Base-by-base conservation (phyloP, 2,329 filamentous ascomycete genomes). In the Penicillium sp. region DNA sequence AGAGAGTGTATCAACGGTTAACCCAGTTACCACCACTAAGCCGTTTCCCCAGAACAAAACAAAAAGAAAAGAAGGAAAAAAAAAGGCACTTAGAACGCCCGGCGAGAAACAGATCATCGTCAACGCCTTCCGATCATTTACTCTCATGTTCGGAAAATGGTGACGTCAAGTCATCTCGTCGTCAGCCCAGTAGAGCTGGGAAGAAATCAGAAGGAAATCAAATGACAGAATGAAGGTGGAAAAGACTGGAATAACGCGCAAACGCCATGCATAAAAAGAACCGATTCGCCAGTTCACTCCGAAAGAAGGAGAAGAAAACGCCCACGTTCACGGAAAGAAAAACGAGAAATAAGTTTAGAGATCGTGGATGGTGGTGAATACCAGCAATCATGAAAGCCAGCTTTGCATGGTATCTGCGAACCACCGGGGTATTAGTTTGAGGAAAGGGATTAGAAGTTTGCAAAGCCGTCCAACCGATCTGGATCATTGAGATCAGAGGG, bases 81-180 rank as follows among this genome's bases (percentile, higher is more conserved):
- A 37, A 48, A 56, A 54, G 54, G 35, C 52, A 50, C 49, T 42
- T 52, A 40, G 31, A 56, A 64, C 58, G 63, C 61, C 61, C 35
- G 56, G 50, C 42, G 53, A 55, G 48, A 60, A 62, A 42, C 38
- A 61, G 46, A 61, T 50, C 60, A 50, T 57, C 58, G 47, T 43
- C 53, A 65, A 66, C 63, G 63, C 64, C 64, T 58, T 60, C 63
- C 60, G 58, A 64, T 59, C 57, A 45, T 49, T 51, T 21, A 56
- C 49, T 58, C 56, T 43, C 51, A 58, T 58, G 57, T 58, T 53
- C 58, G 58, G 63, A 62, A 63, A 46, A 58, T 55, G 29, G 29
- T 41, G 65, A 59, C 59, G 65, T 63, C 53, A 58, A 67, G 62
- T 64, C 65, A 61, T 59, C 57, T 59, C 50, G 57, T 56, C 48